Evolutionary conservation across 768 basidiomycete genomes (phyloP).

Genomic region (Amanita molliuscula): DNA sequence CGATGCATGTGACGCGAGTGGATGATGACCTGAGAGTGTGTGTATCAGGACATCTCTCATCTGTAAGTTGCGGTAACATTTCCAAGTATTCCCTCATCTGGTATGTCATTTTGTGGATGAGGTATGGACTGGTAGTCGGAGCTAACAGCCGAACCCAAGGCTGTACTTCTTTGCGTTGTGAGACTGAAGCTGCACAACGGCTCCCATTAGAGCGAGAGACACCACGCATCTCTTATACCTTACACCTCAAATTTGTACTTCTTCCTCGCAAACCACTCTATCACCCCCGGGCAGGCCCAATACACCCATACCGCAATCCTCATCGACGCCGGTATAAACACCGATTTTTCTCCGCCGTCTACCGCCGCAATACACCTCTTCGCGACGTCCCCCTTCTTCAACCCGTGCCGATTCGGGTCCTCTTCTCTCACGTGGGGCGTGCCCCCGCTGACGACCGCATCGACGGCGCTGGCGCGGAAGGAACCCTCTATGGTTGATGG

Average conservation of each 20-base stretch:
- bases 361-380: constrained; percentile 46
- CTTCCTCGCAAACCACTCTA: constrained; percentile 46
- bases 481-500: constrained; percentile 67
- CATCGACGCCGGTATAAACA: constrained; percentile 47
- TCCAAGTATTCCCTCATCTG: no score
- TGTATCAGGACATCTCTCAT: no score
- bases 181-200: no score
- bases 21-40: no score
- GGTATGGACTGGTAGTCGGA: no score
- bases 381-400: constrained; percentile 55
- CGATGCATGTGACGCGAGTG: no score
- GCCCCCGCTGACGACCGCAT: constrained; percentile 27
- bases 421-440: constrained; percentile 22
- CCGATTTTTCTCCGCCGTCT: constrained; percentile 43
- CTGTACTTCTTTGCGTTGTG: no score
- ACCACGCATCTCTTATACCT: no score
- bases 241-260: constrained; percentile 50
- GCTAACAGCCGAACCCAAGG: no score
- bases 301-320: constrained; percentile 44
- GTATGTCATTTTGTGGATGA: no score
- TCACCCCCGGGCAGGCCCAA: constrained; percentile 49
- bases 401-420: constrained; percentile 46
- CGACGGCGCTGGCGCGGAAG: constrained; percentile 75
- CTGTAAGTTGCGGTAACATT: no score
- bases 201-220: no score